Evolutionary conservation across 2,329 filamentous ascomycete genomes (phyloP), one percentile per base, ranked within the genome.

Genomic region (Diaporthe sp.): DNA sequence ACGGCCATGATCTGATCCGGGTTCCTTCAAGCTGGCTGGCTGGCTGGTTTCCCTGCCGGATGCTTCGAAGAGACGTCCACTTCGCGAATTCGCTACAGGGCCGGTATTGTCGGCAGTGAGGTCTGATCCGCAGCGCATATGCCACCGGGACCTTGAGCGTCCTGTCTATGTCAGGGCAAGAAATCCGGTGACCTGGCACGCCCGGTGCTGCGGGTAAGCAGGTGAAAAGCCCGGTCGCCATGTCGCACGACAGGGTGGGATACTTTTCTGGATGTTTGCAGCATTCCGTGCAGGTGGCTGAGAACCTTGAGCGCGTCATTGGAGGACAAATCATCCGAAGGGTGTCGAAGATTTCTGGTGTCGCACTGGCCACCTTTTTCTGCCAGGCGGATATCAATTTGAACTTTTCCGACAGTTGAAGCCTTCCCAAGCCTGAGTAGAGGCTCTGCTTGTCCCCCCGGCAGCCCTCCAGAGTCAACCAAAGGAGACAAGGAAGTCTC

Each of bases 181-280:
- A 39, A 47, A 68, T 73, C 59, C 51, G 66, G 66, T 73, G 71
- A 69, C 74, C 44, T 70, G 66, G 71, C 68, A 37, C 74, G 63
- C 74, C 59, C 59, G 66, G 71, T 71, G 37, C 74, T 69, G 74
- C 74, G 70, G 66, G 53, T 51, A n/a, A 63, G 56, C 35, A 32
- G 35, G 39, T 66, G 63, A 47, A 27, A 63, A 44, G 59, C 39
- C 59, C 25, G 59, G 59, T 44, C 59, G 27, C 53, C 44, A 44
- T 27, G 71, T 58, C 37, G 53, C 53, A 74, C 74, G 15, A 63
- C 74, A 72, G 44, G 53, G 25, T 50, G 44, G 8, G 25, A 39
- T 37, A 70, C 61, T 22, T 32, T 74, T 39, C 73, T 68, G 63
- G 63, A 12, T 68, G 5, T 22, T 39, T 68, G 63, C 63, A 68